A percentile compares a stretch with the other conserved stretches of the same genome.
These are phyloP conservation scores for Thalassiosira ordinaria DNA, from an alignment of 352 stramenopile genomes.

Conservation along the genomic window DNA sequence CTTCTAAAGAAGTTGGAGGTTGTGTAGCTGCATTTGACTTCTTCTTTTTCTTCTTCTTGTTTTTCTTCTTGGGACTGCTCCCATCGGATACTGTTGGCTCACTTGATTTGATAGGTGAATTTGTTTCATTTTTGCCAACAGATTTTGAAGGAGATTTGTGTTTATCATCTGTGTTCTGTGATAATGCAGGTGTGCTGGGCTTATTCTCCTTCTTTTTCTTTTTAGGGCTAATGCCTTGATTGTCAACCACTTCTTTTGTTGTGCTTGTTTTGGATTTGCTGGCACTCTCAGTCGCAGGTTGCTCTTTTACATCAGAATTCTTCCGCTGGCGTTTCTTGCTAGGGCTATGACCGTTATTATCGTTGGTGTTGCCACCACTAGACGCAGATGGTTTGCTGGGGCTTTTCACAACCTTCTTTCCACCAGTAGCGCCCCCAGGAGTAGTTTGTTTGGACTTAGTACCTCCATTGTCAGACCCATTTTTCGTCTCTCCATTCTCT, in stretches of 20 bases:
- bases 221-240: not conserved
- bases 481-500: not conserved
- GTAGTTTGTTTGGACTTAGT: too few species aligned
- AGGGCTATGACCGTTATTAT: not conserved
- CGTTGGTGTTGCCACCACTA: not conserved
- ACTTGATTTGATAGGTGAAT: not conserved
- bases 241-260: not conserved
- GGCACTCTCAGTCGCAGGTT: not conserved
- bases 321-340: conserved; percentile 9
- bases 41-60: conserved; percentile 48
- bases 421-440: too few species aligned
- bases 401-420: not conserved
- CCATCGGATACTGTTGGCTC: not conserved
- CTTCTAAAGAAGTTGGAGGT: not conserved
- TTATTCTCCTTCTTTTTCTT: conserved; percentile 39
- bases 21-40: conserved; percentile 11
- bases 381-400: conserved; percentile 1
- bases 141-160: not conserved
- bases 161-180: not conserved
- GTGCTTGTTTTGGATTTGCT: not conserved
- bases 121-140: not conserved
- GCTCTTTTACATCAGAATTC: too few species aligned
- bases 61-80: conserved; percentile 38
- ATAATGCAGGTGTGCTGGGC: not conserved
- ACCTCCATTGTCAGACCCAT: too few species aligned